Evolutionary conservation across 176 grass and related monocot genomes (phyloP), one percentile per base, ranked within the genome.

Genomic region (Leersia perrieri): DNA sequence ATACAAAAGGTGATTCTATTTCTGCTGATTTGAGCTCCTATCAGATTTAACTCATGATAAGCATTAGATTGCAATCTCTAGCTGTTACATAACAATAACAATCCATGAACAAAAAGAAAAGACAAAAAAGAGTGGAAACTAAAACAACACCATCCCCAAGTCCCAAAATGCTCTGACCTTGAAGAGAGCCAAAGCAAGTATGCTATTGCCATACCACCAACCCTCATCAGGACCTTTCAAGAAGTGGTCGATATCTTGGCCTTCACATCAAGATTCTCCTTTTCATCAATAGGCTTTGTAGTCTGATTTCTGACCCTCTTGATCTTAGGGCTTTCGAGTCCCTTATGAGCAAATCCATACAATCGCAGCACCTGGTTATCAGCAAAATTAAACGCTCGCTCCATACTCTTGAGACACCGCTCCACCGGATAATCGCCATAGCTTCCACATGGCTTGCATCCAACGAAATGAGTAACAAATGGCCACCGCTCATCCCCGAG

Each of bases 371-470:
- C 87, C 85, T 97, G 94, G 68, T 97, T 97, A 77, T 97, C 94
- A 0, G 94, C 94, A 39, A 97, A 97, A 73, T 97, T 97, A 68
- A 94, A 90, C 2, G 94, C 94, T 60, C 94, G 82, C 85, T 97
- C 94, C 92, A 97, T 94, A 53, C 90, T 94, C 79, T 57, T 92
- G 84, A 97, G 83, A 73, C 94, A 97, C 70, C 92, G 81, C 80
- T 94, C 92, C 12, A 77, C 92, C 1, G 92, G 90, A 45, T 98
- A 98, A 89, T 98, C 95, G 13, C 92, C 95, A 30, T 94, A 98
- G 82, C 92, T 98, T 13, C 95, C 90, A 27, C 95, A 94, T 1
- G 92, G 95, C 77, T 98, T 98, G 88, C 95, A 94, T 38, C 95
- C 95, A 0, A 98, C 95, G 73, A 98, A 98, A 66, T 98, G 95